phyloP scores from a whole-genome alignment of 2,329 filamentous ascomycete species.

The Trichoderma citrinoviride region DNA sequence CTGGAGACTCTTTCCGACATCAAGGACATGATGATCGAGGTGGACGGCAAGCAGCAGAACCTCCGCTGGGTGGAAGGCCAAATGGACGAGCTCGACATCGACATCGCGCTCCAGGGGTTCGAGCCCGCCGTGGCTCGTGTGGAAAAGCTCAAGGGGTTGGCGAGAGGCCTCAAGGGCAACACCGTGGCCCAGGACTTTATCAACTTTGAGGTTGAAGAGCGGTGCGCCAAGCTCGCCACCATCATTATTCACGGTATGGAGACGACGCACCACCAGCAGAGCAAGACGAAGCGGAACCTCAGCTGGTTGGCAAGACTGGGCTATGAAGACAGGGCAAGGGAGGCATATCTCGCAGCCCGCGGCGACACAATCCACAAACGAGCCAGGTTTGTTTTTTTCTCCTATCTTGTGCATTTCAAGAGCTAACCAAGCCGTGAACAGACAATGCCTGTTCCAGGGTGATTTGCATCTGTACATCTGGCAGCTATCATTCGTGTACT shows the following conservation, averaged over 20 bases:
- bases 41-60: constrained; percentile 95
- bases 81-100: constrained; percentile 93
- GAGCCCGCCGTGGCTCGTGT: constrained; percentile 80
- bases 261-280: constrained; percentile 72
- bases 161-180: constrained; percentile 79
- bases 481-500: constrained; percentile 93
- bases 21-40: constrained; percentile 88
- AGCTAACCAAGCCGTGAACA: constrained; percentile 35
- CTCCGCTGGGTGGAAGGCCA: constrained; percentile 93
- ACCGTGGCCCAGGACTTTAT: constrained; percentile 87
- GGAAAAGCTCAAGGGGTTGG: constrained; percentile 79
- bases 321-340: constrained; percentile 84
- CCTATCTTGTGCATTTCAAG: neutral
- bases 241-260: constrained; percentile 75
- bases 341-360: constrained; percentile 79
- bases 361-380: constrained; percentile 76
- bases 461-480: constrained; percentile 91
- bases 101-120: constrained; percentile 86
- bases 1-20: constrained; percentile 75
- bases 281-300: constrained; percentile 76
- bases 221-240: constrained; percentile 72
- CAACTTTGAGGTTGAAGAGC: constrained; percentile 83
- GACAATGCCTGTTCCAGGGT: constrained; percentile 93
- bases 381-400: constrained; percentile 58
- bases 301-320: constrained; percentile 82